Evolutionary conservation across 1,284 basidiomycete genomes (phyloP), one percentile per base, ranked within the genome.

Genomic region (Leccinum solheimii): DNA sequence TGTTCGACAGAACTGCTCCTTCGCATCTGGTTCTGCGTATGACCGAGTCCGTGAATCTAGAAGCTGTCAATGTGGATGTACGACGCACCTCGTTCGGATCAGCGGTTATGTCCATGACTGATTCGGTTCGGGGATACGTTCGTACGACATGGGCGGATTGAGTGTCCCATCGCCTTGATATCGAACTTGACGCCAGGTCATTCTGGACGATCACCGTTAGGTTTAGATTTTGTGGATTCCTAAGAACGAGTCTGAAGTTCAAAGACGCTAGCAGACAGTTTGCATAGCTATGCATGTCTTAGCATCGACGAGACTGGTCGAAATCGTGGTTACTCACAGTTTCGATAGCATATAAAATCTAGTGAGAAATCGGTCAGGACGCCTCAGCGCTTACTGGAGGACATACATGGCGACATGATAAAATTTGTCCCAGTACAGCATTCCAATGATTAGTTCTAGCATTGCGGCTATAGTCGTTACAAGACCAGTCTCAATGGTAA

Each of bases 211-310:
- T 45, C 23, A 23, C 19, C 3, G 26, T 54, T 14, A 48, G 7
- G 16, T 57, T 49, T 11, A 23, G 57, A 34, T 63, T 7, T 21
- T 48, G 26, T 1, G 40, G 30, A 23, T 19, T 58, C 19, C 57
- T 48, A 32, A 61, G 32, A 56, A 61, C 54, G 51, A 58, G 27
- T n/a, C 58, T 56, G 11, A 59, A 58, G 40, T 67, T 64, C 54
- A 67, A 21, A 6, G 54, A 36, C 7, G 60, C 62, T 14, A 66
- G 23, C 36, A 64, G 16, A 51, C 58, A 64, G 38, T 64, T 67
- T 53, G 62, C 60, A 56, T 67, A 67, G 19, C 66, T 67, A 13
- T 43, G 40, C n/a, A 19, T 30, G 11, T n/a, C 30, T 58, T n/a
- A 34, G 49, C 36, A 52, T 10, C 10, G 19, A 16, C 1, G 21